These are phyloP conservation scores for Erysimum cheiranthoides DNA, from an alignment of 345 rosid genomes.

Conservation along the genomic window DNA sequence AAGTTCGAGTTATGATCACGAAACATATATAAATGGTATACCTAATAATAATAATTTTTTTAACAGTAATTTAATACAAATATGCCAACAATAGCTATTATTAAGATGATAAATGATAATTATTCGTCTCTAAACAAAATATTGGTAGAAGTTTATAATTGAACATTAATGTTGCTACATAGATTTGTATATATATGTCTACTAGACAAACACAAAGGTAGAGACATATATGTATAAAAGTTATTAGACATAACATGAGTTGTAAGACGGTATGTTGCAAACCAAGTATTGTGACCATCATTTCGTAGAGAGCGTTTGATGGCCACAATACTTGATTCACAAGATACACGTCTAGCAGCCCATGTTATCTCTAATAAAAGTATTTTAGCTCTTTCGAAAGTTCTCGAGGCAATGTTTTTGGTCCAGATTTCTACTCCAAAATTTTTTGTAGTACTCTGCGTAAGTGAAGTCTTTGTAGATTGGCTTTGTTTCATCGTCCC, in stretches of 20 bases:
- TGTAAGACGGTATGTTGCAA: no score
- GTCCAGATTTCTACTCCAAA: constrained; percentile 91
- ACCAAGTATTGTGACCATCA: no score
- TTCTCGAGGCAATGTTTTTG: constrained; percentile 83
- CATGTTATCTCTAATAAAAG: no score
- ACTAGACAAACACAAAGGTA: neutral
- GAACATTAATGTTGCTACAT: neutral
- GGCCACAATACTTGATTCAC: no score
- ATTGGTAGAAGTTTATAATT: neutral
- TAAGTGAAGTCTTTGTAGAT: constrained; percentile 80
- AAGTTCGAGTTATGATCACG: no score
- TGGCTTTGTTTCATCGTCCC: constrained; percentile 51
- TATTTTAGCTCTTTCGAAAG: constrained; percentile 55
- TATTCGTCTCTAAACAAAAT: neutral
- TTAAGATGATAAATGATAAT: no score
- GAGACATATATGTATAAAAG: neutral
- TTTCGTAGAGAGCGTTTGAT: no score
- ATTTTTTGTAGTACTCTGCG: constrained; percentile 80
- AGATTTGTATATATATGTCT: neutral
- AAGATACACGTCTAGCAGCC: no score
- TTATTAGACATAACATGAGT: no score
- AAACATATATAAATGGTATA: neutral
- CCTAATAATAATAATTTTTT: no score
- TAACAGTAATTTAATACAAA: no score
- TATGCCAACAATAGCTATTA: no score